These are phyloP conservation scores for Oryza brachyantha DNA, from an alignment of 176 grass and related monocot species.

Conservation along the genomic window DNA sequence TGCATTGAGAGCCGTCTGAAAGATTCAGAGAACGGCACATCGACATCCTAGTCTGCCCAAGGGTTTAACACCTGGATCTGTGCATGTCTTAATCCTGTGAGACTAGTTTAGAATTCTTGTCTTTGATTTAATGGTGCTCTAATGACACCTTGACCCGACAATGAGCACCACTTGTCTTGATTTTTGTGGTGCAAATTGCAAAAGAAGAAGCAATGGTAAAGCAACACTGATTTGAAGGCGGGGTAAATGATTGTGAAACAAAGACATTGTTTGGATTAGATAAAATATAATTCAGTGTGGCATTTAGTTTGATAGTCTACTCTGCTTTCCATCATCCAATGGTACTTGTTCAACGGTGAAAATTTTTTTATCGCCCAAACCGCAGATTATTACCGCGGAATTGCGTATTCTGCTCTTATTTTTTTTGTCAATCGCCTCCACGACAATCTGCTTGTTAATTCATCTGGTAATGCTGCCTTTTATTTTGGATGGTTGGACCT, in stretches of 20 bases:
- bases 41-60: conserved; percentile 18
- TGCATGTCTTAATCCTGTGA: not conserved
- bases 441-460: not conserved
- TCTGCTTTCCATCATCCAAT: not conserved
- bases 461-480: not conserved
- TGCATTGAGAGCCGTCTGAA: not conserved
- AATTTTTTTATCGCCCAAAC: not conserved
- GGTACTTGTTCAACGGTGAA: not conserved
- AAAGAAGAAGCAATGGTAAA: not conserved
- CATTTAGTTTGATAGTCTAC: not conserved
- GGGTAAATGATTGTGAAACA: not conserved
- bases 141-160: not conserved
- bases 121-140: not conserved
- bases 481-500: not conserved
- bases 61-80: conserved; percentile 23
- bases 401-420: not conserved
- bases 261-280: not conserved
- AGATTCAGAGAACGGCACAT: not conserved
- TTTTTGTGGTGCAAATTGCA: not conserved
- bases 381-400: not conserved
- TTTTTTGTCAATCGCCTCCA: not conserved
- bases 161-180: not conserved
- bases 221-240: not conserved
- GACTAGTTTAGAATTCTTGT: not conserved
- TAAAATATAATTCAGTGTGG: not conserved